Evolutionary conservation across 2,329 filamentous ascomycete species (phyloP).

Genomic region (Monilinia fructigena): DNA sequence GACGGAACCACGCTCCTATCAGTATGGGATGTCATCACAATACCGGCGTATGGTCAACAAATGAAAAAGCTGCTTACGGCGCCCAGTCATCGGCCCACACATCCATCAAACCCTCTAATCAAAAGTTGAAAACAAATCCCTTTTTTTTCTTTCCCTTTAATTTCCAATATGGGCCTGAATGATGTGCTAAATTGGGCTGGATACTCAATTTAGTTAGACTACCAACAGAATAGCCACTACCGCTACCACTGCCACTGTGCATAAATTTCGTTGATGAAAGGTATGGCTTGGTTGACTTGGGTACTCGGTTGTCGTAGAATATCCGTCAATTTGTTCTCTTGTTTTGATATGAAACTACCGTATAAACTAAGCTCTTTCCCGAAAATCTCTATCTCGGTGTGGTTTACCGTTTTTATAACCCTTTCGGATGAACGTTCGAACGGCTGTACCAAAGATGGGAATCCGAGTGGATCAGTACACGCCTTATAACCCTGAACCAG

Average conservation of each 20-base stretch:
- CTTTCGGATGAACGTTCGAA: slow-evolving; percentile 1
- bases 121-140: background rate
- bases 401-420: background rate
- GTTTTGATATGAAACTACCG: background rate
- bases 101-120: background rate
- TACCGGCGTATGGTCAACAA: background rate
- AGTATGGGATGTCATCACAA: background rate
- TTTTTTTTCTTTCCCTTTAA: background rate
- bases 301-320: background rate
- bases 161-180: background rate
- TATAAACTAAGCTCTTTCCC: background rate
- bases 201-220: background rate
- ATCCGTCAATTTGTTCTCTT: background rate
- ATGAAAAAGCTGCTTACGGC: background rate
- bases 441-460: background rate
- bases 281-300: slow-evolving; percentile 9
- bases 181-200: background rate
- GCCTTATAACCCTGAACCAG: background rate
- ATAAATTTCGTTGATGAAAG: background rate
- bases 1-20: background rate
- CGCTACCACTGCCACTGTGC: slow-evolving; percentile 1
- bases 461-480: slow-evolving; percentile 6
- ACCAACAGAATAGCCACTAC: background rate
- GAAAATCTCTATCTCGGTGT: background rate
- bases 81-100: background rate